Evolutionary conservation across 2,329 filamentous ascomycete species (phyloP).

Genomic region (Cylindrodendrum hubeiense): DNA sequence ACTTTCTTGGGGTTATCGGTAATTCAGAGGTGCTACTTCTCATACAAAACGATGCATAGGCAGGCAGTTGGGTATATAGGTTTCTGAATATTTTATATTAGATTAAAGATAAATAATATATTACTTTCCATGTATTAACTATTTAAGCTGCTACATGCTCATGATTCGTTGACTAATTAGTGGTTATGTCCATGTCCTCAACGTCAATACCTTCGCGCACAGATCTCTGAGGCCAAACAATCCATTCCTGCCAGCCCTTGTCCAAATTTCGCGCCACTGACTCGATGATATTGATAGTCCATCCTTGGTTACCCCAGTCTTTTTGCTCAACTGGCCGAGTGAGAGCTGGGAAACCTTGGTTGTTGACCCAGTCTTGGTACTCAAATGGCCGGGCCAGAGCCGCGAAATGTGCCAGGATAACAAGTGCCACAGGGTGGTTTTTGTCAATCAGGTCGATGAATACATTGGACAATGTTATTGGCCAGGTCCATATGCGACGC

Average conservation of each 20-base stretch:
- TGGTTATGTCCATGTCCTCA: conserved; percentile 26
- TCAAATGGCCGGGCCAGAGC: conserved; percentile 28
- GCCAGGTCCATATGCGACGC: conserved; percentile 31
- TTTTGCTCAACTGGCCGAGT: too few relatives aligned
- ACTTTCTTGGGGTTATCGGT: too few relatives aligned
- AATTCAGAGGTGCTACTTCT: too few relatives aligned
- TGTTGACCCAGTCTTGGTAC: conserved; percentile 27
- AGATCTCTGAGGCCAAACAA: conserved; percentile 27
- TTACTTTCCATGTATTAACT: too few relatives aligned
- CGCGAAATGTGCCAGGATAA: conserved; percentile 30
- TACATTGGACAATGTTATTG: conserved; percentile 25
- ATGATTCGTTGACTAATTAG: too few relatives aligned
- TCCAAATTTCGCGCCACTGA: conserved; percentile 19
- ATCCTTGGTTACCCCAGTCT: conserved; percentile 4
- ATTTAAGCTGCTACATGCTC: too few relatives aligned
- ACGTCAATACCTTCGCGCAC: conserved; percentile 24
- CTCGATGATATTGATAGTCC: conserved; percentile 21
- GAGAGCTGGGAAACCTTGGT: neutral
- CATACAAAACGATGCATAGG: too few relatives aligned
- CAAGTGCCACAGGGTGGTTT: conserved; percentile 30
- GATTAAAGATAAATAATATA: too few relatives aligned
- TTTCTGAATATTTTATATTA: too few relatives aligned
- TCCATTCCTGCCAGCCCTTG: conserved; percentile 28
- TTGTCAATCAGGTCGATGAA: conserved; percentile 28
- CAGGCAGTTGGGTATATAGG: too few relatives aligned